These are phyloP conservation scores for Phytophthora gonapodyides DNA, from an alignment of 352 stramenopile genomes.

Conservation along the genomic window DNA sequence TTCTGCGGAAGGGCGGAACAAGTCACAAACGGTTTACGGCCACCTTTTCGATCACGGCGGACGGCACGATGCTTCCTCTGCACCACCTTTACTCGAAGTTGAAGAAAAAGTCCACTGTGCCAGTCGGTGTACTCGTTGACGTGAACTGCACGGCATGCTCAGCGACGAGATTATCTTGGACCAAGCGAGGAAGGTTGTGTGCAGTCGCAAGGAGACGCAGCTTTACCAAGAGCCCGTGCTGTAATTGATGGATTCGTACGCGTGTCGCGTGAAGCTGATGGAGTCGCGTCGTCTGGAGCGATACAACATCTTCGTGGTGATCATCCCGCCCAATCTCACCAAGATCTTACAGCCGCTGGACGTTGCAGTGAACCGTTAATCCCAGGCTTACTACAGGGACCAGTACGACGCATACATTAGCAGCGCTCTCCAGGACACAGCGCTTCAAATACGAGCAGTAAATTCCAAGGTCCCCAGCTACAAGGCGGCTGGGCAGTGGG, in stretches of 20 bases:
- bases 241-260: conserved; percentile 18
- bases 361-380: conserved; percentile 12
- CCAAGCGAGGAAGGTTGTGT: conserved; percentile 3
- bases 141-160: conserved; percentile 18
- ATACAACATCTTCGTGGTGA: conserved; percentile 16
- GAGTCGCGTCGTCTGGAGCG: not conserved
- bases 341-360: conserved; percentile 14
- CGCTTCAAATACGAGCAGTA: conserved; percentile 2
- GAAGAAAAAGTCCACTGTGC: conserved; percentile 10
- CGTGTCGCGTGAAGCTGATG: conserved; percentile 10
- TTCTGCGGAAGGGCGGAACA: conserved; percentile 13
- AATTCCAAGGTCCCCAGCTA: conserved; percentile 15
- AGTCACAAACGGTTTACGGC: conserved; percentile 13
- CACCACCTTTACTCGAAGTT: conserved; percentile 14
- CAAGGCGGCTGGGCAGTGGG: not conserved
- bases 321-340: conserved; percentile 14
- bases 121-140: conserved; percentile 6
- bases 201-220: conserved; percentile 6
- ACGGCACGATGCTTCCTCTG: not conserved
- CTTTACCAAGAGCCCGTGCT: conserved; percentile 14
- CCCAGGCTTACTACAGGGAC: conserved; percentile 13
- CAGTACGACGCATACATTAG: conserved; percentile 4
- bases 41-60: conserved; percentile 17
- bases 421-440: not conserved
- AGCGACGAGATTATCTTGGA: not conserved